Conservation (phyloP, 768 basidiomycete species). For the Crepidotus variabilis region DNA sequence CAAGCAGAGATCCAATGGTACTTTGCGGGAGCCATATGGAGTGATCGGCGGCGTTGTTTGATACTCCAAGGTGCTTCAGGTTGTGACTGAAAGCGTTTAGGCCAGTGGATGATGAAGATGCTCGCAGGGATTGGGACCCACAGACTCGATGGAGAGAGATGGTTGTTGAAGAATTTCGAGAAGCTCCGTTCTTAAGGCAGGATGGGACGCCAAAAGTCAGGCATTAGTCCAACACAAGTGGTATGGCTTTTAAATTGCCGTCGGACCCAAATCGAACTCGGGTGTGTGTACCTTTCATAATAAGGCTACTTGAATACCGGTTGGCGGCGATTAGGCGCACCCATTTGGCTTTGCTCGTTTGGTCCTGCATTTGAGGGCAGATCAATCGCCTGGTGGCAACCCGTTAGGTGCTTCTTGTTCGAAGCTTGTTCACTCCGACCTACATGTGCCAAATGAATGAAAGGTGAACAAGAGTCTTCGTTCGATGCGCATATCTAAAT, state of each 20-base stretch:
- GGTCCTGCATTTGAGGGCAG: not conserved
- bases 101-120: no score
- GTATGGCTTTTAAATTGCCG: slow-evolving; percentile 16
- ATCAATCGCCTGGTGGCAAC: not conserved
- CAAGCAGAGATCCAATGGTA: slow-evolving; percentile 49
- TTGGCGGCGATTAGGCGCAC: not conserved
- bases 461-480: not conserved
- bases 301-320: slow-evolving; percentile 7
- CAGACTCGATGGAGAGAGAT: not conserved
- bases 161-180: not conserved
- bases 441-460: not conserved
- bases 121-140: no score
- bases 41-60: not conserved
- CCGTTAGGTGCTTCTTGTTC: not conserved
- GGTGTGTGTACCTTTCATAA: slow-evolving; percentile 8
- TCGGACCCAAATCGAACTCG: slow-evolving; percentile 8
- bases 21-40: slow-evolving; percentile 26
- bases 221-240: not conserved
- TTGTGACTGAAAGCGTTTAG: not conserved
- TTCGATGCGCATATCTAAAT: no score
- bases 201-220: not conserved
- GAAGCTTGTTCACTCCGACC: not conserved
- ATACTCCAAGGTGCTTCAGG: not conserved
- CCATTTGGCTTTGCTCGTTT: not conserved
- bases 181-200: not conserved